Base-by-base conservation (phyloP, 176 grass and related monocot genomes). In the Hordeum marinum region DNA sequence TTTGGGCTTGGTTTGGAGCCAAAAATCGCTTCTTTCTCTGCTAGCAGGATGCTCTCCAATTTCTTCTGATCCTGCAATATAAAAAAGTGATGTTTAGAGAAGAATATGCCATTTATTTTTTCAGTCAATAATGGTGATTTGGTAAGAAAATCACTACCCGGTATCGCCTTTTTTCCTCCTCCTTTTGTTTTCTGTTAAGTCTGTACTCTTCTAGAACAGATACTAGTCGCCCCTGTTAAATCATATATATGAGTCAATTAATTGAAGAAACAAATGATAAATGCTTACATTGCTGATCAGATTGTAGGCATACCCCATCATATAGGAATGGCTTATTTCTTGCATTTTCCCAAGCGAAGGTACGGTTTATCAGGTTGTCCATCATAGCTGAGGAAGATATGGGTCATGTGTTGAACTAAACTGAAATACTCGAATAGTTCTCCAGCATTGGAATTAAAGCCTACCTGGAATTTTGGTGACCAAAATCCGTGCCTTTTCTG, bases 141-240 rank as follows among this genome's bases (percentile, higher is more conserved):
- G 26, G 82, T 36, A 83, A 91, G 20, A n/a, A n/a, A 74, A 76
- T 77, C 71, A 11, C 6, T 92, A 99, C 97, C 79, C 86, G 88
- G 78, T 94, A 89, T 62, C 86, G 84, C 74, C 79, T 81, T 65
- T 91, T 94, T 68, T 94, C 97, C 71, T 96, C 86, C 87, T 89
- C 92, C 52, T 96, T 99, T 65, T 96, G 88, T 64, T 84, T 86
- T 52, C 90, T 90, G 17, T 76, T 83, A 66, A 92, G 90, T 83
- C 93, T 99, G 79, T 99, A 92, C 84, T 99, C 94, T 88, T 99
- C 92, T 27, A 99, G 77, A 91, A 99, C 85, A 80, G 93, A 94
- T 85, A 99, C 87, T 60, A 99, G 66, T 23, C 94, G 92, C 41
- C 86, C 94, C 97, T 99, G 85, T 18, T 7, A 84, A 88, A 69